Evolutionary conservation across 202 grass and related monocot species (phyloP), one percentile per base, ranked within the genome.

Genomic region (Musa balbisiana): DNA sequence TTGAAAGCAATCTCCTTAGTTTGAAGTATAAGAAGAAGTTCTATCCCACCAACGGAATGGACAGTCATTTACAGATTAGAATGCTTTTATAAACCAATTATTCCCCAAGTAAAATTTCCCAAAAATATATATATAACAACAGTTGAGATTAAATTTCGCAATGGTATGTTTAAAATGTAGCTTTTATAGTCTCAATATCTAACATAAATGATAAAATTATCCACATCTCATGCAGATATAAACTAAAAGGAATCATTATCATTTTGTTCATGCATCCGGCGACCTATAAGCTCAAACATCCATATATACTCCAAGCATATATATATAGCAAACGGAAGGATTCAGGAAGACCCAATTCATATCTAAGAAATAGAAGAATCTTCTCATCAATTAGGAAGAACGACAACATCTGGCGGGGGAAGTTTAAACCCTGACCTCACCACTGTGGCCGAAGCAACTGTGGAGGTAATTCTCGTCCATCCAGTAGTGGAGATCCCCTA

Each of bases 401-500:
- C 9, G 13, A 11, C 10, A 52, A 22, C 11, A 26, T 56, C 9
- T 16, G 3, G 71, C 8, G 23, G 22, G 15, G 20, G 27, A 55
- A 15, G n/a, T 16, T 11, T 10, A 25, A 74, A 74, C 53, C 75
- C 75, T 12, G 60, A 77, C 75, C 75, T 77, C 75, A 20, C 75
- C 75, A n/a, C 60, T 53, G 62, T 77, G 75, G 1, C 49, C 60
- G 60, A 77, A 77, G 50, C 75, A 77, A 22, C 60, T 77, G 50
- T 66, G 75, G 33, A 77, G 49, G 62, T 77, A 77, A 6, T 49
- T 64, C 16, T 77, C 75, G 13, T 77, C 75, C 75, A 77, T 77
- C 75, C 75, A 77, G 49, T 53, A 77, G 19, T 64, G 75, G 59
- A 77, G 75, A 33, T 77, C 75, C 11, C 75, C 75, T 11, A 77